Percentiles rank a stretch among this genome's conserved stretches.
These are phyloP conservation scores for Lippia alba DNA, from an alignment of 305 asterid species.

Conservation along the genomic window DNA sequence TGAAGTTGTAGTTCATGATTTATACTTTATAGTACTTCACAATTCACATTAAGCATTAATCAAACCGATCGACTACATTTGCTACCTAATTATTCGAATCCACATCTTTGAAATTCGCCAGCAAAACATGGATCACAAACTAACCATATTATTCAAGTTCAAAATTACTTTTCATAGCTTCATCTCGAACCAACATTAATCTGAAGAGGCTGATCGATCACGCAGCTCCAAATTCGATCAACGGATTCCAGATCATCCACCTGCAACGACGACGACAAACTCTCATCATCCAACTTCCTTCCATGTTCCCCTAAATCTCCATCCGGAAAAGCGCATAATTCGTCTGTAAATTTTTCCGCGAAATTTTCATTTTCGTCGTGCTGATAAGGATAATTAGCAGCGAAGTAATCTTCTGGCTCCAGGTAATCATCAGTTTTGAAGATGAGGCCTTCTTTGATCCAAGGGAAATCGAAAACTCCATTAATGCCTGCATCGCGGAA, in stretches of 20 bases:
- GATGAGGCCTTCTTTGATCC: conserved; percentile 52
- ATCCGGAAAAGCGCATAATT: background rate
- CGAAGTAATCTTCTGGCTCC: conserved; percentile 34
- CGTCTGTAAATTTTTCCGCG: conserved; percentile 2
- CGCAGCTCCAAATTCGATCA: conserved; percentile 54
- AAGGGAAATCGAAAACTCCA: conserved; percentile 66
- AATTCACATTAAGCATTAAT: no score
- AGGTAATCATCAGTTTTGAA: conserved; percentile 40
- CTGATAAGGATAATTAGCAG: background rate
- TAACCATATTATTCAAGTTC: no score
- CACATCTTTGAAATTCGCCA: no score
- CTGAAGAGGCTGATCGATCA: conserved; percentile 52
- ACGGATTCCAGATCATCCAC: conserved; percentile 40
- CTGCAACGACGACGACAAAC: conserved; percentile 34
- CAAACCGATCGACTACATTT: no score
- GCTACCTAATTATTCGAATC: no score
- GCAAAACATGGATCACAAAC: no score
- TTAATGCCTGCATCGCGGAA: conserved; percentile 20
- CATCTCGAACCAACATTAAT: conserved; percentile 31
- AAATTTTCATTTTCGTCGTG: conserved; percentile 4
- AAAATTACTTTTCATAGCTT: no score
- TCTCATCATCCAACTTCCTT: background rate
- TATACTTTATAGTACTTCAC: background rate
- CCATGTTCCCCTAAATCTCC: conserved; percentile 6
- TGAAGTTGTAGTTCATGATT: no score